phyloP scores from a whole-genome alignment of 345 rosid genomes.

The Populus ilicifolia region DNA sequence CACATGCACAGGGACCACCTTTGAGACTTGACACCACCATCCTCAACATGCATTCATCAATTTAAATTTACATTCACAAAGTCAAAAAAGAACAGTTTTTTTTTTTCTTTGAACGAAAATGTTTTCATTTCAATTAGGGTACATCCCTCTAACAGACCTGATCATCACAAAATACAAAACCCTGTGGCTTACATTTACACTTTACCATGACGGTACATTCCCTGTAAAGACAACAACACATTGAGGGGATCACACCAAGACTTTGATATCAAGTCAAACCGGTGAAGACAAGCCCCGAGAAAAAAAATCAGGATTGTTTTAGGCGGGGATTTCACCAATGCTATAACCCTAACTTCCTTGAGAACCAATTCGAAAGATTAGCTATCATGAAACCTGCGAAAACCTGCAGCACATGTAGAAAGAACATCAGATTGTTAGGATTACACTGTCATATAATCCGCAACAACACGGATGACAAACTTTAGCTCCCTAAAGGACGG shows the following conservation, averaged over 20 bases:
- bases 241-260: background rate
- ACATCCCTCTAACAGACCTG: conserved; percentile 7
- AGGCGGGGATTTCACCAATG: conserved; percentile 13
- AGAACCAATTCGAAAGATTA: conserved; percentile 65
- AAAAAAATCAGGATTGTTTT: conserved; percentile 18
- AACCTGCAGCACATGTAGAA: conserved; percentile 45
- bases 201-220: conserved; percentile 2
- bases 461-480: background rate
- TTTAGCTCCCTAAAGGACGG: background rate
- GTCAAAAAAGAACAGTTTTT: too few species aligned
- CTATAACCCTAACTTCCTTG: conserved; percentile 81
- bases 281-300: conserved; percentile 25
- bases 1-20: too few species aligned
- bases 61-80: background rate
- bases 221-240: background rate
- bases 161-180: background rate
- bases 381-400: conserved; percentile 93
- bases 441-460: background rate
- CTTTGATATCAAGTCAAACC: conserved; percentile 8
- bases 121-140: conserved; percentile 12
- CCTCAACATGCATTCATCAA: background rate
- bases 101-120: background rate
- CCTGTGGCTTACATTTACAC: conserved; percentile 25
- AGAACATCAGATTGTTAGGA: conserved; percentile 4
- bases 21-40: too few species aligned